Evolutionary conservation across 2,329 filamentous ascomycete genomes (phyloP).

Genomic region (Ceratocystis diversiconidia): DNA sequence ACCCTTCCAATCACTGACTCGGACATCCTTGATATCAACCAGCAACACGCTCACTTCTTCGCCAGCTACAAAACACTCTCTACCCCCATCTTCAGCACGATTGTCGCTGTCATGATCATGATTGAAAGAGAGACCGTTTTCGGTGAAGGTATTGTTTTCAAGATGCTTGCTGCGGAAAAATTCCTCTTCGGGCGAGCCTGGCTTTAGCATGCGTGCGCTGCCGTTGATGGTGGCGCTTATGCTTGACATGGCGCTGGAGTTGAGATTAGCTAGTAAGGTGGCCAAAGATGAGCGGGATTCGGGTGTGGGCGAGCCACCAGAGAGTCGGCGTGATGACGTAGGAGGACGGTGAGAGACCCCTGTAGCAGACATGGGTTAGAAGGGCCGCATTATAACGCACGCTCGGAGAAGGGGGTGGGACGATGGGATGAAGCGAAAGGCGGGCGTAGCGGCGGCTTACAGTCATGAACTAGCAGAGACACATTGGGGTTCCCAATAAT

Average conservation of each 20-base stretch:
- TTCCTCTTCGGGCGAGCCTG: slow-evolving; percentile 64
- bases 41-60: slow-evolving; percentile 78
- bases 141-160: slow-evolving; percentile 80
- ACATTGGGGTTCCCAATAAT: slow-evolving; percentile 74
- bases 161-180: slow-evolving; percentile 76
- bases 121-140: slow-evolving; percentile 29
- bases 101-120: slow-evolving; percentile 24
- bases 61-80: slow-evolving; percentile 58
- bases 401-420: neutral
- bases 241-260: slow-evolving; percentile 71
- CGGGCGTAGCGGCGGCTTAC: slow-evolving; percentile 26
- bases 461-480: slow-evolving; percentile 92
- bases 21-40: slow-evolving; percentile 68
- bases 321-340: slow-evolving; percentile 46
- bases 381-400: neutral
- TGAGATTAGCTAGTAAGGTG: slow-evolving; percentile 74
- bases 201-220: slow-evolving; percentile 56
- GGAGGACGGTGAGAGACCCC: slow-evolving; percentile 86
- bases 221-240: slow-evolving; percentile 93
- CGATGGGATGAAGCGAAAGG: neutral
- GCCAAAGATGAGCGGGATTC: slow-evolving; percentile 62
- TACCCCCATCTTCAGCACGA: slow-evolving; percentile 34
- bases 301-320: slow-evolving; percentile 48
- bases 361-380: slow-evolving; percentile 21
- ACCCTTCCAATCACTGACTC: slow-evolving; percentile 94